Conservation (phyloP, 2,329 filamentous ascomycete species). For the Colletotrichum melonis region DNA sequence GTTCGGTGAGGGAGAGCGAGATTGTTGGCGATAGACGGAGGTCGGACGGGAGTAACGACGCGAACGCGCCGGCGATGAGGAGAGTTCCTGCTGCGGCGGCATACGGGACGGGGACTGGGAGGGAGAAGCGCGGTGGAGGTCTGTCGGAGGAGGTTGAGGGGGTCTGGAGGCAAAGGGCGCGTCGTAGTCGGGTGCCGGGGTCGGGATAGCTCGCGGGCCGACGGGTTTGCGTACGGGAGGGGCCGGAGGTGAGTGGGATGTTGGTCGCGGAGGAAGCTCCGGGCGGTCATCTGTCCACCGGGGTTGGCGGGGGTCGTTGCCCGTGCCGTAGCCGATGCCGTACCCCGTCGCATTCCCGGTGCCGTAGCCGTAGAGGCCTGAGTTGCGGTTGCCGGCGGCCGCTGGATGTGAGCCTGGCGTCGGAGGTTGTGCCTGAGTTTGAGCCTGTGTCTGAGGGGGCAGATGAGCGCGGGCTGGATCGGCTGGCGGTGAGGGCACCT, state of each 20-base stretch:
- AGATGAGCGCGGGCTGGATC: slow-evolving; percentile 19
- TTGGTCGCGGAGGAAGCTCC: slow-evolving; percentile 25
- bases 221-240: slow-evolving; percentile 33
- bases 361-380: slow-evolving; percentile 1
- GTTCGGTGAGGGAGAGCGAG: slow-evolving; percentile 50
- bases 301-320: background rate
- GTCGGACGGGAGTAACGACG: slow-evolving; percentile 16
- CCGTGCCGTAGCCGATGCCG: slow-evolving; percentile 1
- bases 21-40: slow-evolving; percentile 22
- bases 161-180: background rate
- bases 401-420: slow-evolving; percentile 5
- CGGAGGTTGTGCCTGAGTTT: background rate
- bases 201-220: slow-evolving; percentile 22
- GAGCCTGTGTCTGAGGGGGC: background rate
- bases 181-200: slow-evolving; percentile 12
- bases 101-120: slow-evolving; percentile 16
- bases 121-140: slow-evolving; percentile 1
- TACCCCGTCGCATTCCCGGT: slow-evolving; percentile 1
- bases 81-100: background rate
- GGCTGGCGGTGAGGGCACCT: slow-evolving; percentile 28
- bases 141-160: background rate
- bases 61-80: background rate
- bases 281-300: slow-evolving; percentile 8
- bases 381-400: slow-evolving; percentile 7
- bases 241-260: slow-evolving; percentile 21